Base-by-base conservation (phyloP, 257 asterid genomes). In the Mitragyna speciosa region DNA sequence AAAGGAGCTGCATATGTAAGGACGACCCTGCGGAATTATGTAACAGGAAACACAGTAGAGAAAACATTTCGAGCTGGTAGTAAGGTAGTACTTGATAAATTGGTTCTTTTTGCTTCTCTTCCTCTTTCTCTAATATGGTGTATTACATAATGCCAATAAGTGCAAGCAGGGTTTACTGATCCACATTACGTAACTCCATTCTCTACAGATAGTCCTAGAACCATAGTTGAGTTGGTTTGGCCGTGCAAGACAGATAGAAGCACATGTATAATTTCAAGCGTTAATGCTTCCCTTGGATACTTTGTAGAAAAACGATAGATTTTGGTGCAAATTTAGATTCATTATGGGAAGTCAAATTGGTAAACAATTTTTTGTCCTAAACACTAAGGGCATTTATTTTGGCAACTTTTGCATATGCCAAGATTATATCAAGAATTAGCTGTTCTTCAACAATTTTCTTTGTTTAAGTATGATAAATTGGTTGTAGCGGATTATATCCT, bases 1-100 rank as follows among this genome's bases (percentile, higher is more conserved):
- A 96, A 94, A 81, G 98, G 98, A 61, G 98, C 99, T 31, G 97
- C 99, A 41, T 94, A 85, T 85, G 97, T 96, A 17, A 89, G 99
- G 87, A 96, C 97, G 72, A 95, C 97, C 1, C 59, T 95, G 85
- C 89, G 94, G 68, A 95, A 95, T 82, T 89, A 86, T 72, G 64
- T 93, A 59, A 90, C 98, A 36, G 98, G 99, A 79, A 95, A 93
- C 85, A 88, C 89, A 39, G 90, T 87, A 58, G 98, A 93, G 69
- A 95, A 90, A 81, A 95, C 98, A 64, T 92, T 95, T 87, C 90
- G 99, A 81, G 98, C 98, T 87, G 99, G 99, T 78, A 87, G 97
- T 86, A 93, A 95, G 97, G 98, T 93, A 87, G 77, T 77, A 83
- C 14, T 48, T 81, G 45, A 45, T 63, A 54, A 56, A 36, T 76